Evolutionary conservation across 129 eudicot genomes (phyloP).

Genomic region (Artemisia argyi): DNA sequence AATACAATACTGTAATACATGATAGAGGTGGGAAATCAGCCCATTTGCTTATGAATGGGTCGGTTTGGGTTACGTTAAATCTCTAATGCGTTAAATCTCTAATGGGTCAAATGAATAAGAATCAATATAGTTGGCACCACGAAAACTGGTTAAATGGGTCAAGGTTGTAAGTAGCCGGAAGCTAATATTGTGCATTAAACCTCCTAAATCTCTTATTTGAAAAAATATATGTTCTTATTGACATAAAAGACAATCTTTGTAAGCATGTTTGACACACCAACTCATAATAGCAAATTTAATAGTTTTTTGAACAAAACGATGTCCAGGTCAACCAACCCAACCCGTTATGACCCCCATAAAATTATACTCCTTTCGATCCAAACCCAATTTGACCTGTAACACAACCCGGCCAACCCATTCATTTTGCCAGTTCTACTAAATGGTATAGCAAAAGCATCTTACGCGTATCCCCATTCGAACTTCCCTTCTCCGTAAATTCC

Average conservation of each 20-base stretch:
- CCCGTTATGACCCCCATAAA: too few relatives aligned
- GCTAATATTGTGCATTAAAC: not conserved
- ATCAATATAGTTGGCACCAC: not conserved
- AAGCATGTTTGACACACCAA: not conserved
- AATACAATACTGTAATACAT: too few relatives aligned
- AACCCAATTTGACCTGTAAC: not conserved
- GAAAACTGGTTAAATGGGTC: not conserved
- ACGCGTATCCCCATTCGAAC: constrained; percentile 93
- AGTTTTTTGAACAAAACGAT: not conserved
- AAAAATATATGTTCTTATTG: not conserved
- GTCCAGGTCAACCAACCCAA: not conserved
- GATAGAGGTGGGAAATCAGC: not conserved
- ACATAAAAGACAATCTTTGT: not conserved
- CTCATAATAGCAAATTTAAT: not conserved
- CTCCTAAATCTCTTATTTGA: not conserved
- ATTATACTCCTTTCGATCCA: not conserved
- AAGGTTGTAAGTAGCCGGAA: too few relatives aligned
- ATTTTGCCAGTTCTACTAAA: not conserved
- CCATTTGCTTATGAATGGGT: constrained; percentile 8
- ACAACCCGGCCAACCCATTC: not conserved
- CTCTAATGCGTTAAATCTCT: constrained; percentile 7
- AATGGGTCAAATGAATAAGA: not conserved
- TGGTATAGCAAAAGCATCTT: constrained; percentile 31
- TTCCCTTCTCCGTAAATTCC: constrained; percentile 95
- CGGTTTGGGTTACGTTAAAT: constrained; percentile 1